Evolutionary conservation across 176 grass and related monocot genomes (phyloP).

Genomic region (Oryza meyeriana): DNA sequence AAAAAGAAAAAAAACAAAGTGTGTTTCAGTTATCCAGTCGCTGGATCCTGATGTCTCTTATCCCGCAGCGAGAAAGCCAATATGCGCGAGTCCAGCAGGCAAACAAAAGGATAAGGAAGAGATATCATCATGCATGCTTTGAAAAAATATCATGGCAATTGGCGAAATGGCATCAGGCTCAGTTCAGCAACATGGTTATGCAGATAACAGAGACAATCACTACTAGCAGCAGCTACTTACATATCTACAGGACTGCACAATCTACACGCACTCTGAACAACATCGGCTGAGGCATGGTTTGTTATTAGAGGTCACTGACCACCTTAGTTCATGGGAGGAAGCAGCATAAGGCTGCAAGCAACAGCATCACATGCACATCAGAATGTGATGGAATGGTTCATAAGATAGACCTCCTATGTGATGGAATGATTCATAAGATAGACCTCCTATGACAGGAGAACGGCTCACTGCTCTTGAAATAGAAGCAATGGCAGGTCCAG

Average conservation of each 20-base stretch:
- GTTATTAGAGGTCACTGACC: constrained; percentile 16
- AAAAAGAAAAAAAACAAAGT: too few species aligned
- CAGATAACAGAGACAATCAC: not conserved
- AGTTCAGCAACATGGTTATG: not conserved
- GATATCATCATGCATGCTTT: too few species aligned
- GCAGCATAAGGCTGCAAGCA: not conserved
- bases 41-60: too few species aligned
- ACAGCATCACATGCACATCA: not conserved
- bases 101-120: too few species aligned
- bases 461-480: not conserved
- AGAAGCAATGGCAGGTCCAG: not conserved
- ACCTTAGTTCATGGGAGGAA: not conserved
- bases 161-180: not conserved
- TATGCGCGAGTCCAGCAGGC: too few species aligned
- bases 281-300: not conserved
- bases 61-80: too few species aligned
- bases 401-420: not conserved
- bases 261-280: not conserved
- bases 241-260: constrained; percentile 14
- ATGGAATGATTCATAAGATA: not conserved
- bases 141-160: not conserved
- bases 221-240: not conserved
- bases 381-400: not conserved
- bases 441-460: not conserved
- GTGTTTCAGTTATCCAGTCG: too few species aligned